Base-by-base conservation (phyloP, 352 stramenopile species). In the Phytopythium aichiense region DNA sequence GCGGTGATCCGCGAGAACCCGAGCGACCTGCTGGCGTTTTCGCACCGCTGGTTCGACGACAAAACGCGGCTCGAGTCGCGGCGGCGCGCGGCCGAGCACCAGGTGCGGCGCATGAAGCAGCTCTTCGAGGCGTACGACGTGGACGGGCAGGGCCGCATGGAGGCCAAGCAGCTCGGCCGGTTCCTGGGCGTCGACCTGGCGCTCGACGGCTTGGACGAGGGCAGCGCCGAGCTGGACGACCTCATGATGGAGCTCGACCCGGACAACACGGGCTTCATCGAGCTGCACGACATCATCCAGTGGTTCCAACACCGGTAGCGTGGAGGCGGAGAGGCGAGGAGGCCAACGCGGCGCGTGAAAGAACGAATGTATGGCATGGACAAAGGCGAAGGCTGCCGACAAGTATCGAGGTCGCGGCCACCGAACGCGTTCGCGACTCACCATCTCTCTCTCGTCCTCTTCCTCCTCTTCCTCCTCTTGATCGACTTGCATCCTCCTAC, bases 21-120 rank as follows among this genome's bases (percentile, higher is more conserved):
- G 1, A 61, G 72, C 1, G 81, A 98, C 65, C 37, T 97, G 64
- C 40, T 92, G 33, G 55, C 65, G n/a, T 96, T 96, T 55, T 96
- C 87, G 43, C 77, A 85, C 22, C 67, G 92, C 58, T 95, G 87
- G 69, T 97, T 97, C 61, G 68, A 94, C 50, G 87, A 92, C 58
- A 91, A 91, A 65, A 78, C 73, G 6, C 65, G 72, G 33, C 67
- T 88, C 38, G 74, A 67, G 46, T 88, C 79, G 28, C 76, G 87
- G 59, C 75, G 73, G 22, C 87, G 92, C 57, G 79, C 76, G n/a
- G 70, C 67, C 12, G 81, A 92, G 66, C 77, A 72, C 58, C 79
- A 88, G 63, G 73, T 89, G 49, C 79, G 73, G 4, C 79, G 79
- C 33, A 87, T 92, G 68, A 73, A 69, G 54, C 81, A 91, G 59